A percentile compares a stretch with the other conserved stretches of the same genome.
phyloP scores from a whole-genome alignment of 73 alveolate species.

The Paramecium caudatum region DNA sequence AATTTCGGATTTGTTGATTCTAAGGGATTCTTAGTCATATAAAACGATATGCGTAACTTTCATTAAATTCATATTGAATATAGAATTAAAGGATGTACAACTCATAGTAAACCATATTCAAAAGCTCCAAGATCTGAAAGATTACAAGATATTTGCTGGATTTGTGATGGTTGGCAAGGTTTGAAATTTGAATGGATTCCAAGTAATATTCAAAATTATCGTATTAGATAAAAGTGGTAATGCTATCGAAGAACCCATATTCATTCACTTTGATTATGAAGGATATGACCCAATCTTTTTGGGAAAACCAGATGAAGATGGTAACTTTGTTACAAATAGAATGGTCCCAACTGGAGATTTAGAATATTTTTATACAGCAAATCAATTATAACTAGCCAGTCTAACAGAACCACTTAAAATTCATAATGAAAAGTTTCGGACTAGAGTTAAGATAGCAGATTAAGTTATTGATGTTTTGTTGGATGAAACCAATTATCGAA shows the following conservation, averaged over 20 bases:
- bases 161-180: slow-evolving; percentile 77
- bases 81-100: slow-evolving; percentile 9
- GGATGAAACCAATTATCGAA: slow-evolving; percentile 56
- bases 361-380: slow-evolving; percentile 66
- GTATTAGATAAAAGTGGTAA: slow-evolving; percentile 46
- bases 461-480: slow-evolving; percentile 41
- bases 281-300: slow-evolving; percentile 60
- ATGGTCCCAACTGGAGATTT: slow-evolving; percentile 73
- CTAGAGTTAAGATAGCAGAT: slow-evolving; percentile 12
- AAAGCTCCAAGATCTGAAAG: slow-evolving; percentile 50
- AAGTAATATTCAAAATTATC: slow-evolving; percentile 6
- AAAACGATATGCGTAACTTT: slow-evolving; percentile 28
- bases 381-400: slow-evolving; percentile 36
- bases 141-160: slow-evolving; percentile 70
- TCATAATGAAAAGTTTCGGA: slow-evolving; percentile 24
- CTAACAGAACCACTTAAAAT: slow-evolving; percentile 37
- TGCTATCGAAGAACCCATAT: slow-evolving; percentile 64
- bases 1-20: slow-evolving; percentile 75
- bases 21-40: slow-evolving; percentile 49
- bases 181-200: slow-evolving; percentile 62
- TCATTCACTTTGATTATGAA: slow-evolving; percentile 73
- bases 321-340: slow-evolving; percentile 45
- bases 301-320: slow-evolving; percentile 60
- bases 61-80: slow-evolving; percentile 25
- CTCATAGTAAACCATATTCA: slow-evolving; percentile 42